Base-by-base conservation (phyloP, 192 early-diverging fungal genomes). In the Coemansia aciculifera region DNA sequence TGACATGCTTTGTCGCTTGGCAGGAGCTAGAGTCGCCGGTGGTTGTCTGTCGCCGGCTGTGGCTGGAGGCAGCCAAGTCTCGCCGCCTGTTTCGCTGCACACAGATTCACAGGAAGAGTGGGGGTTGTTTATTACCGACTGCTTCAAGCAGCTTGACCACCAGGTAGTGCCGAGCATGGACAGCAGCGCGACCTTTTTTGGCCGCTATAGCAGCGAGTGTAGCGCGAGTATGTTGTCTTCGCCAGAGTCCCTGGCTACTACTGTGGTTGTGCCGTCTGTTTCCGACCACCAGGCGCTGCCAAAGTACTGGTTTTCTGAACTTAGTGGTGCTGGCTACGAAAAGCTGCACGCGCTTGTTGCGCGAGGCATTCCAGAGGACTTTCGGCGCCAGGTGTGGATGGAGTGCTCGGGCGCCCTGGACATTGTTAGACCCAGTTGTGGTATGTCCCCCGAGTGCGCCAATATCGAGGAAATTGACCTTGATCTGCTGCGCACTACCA, bases 1-100 rank as follows among this genome's bases (percentile, higher is more conserved):
- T 42, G 74, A 60, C 38, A 81, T 81, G 79, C 74, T 81, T 29
- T 73, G 79, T 42, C 79, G 74, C 3, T 39, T 81, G 63, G 78
- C 73, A 12, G 60, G 69, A n/a, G 61, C 57, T 2, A 60, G 63
- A 3, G 59, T 36, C 42, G 64, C 59, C 31, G 65, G 48, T 52
- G 36, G 24, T 4, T 49, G 57, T 15, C 31, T 51, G 32, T 24
- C 63, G 9, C 5, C 9, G 0, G 43, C 11, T 3, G 44, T 5
- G 23, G 5, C 31, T 49, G 29, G 37, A 32, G 32, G 19, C 36
- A 49, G 17, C 54, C 59, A 62, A 12, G 66, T 48, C 12, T 68
- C 67, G 44, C 51, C 64, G 27, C 59, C 61, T 17, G 48, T 36
- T 5, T 57, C 63, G 40, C 54, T 68, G 39, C 69, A 75, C 64